Evolutionary conservation across 225 moss, liverwort and hornwort genomes (phyloP).

Genomic region (Bryum argenteum): DNA sequence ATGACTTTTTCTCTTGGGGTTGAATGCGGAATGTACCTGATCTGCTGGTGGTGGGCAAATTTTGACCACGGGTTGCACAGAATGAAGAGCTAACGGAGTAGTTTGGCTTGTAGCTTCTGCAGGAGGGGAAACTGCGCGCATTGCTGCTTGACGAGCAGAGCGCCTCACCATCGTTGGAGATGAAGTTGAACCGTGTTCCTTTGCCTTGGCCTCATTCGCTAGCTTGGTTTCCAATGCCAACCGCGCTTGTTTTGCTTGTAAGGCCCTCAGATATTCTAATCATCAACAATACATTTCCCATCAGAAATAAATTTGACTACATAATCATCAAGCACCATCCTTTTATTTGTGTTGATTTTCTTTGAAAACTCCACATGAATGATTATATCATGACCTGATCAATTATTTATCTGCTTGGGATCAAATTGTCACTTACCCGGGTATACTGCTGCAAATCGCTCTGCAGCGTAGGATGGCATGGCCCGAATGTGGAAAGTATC

Average conservation of each 20-base stretch:
- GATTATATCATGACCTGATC: neutral
- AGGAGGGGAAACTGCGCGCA: neutral
- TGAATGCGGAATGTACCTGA: slow-evolving; percentile 21
- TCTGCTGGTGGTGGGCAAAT: too few relatives aligned
- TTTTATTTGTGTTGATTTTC: too few relatives aligned
- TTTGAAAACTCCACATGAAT: neutral
- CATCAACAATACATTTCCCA: too few relatives aligned
- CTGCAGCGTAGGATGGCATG: slow-evolving; percentile 20
- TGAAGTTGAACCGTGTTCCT: neutral
- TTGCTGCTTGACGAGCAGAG: neutral
- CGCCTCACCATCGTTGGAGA: neutral
- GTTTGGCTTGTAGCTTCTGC: neutral
- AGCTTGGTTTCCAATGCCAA: neutral
- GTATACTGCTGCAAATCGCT: slow-evolving; percentile 13
- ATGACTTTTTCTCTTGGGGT: too few relatives aligned
- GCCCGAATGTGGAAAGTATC: slow-evolving; percentile 33
- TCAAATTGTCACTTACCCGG: slow-evolving; percentile 10
- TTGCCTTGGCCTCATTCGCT: neutral
- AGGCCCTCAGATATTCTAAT: too few relatives aligned
- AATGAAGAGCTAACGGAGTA: neutral
- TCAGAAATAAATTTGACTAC: too few relatives aligned
- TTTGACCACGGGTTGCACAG: neutral
- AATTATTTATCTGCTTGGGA: neutral
- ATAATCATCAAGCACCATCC: too few relatives aligned
- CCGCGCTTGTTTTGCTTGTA: neutral